Base-by-base conservation (phyloP, 1,139 yeast species). In the Casaregolazyma lundiana region DNA sequence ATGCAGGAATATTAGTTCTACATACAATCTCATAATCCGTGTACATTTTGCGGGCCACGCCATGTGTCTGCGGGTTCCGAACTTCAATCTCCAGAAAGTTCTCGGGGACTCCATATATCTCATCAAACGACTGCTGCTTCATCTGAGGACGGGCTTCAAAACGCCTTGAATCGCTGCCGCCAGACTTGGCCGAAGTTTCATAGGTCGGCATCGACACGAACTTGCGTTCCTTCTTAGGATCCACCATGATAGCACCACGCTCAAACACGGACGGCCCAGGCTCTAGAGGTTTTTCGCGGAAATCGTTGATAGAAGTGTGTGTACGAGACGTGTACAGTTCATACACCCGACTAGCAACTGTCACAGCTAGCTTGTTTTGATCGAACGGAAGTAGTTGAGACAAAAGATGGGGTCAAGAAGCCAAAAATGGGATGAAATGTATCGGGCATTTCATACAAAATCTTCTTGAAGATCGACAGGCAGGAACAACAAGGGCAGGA, bases 1-100 rank as follows among this genome's bases (percentile, higher is more conserved):
- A 92, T 4, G 94, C 82, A 1, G 98, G 98, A 49, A 92, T 81
- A 62, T 71, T 71, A 29, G 74, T 71, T 63, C 94, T 72, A 65
- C 97, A 89, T 29, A 86, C 75, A 30, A 92, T 81, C 65, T 89
- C 97, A 63, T 92, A 92, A 66, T 92, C 97, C 9, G 97, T 92
- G 65, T 74, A 92, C 74, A 81, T 77, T 39, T 80, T 77, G 39
- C 79, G 67, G 2, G 86, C 87, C 59, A 63, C 66, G 38, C 87
- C 87, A 59, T 85, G 95, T 0, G 97, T 89, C 53, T 80, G 78
- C 6, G 95, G 95, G 62, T 82, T 82, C 43, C 77, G 70, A 47
- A 83, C 79, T 65, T 90, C 97, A 35, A 94, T 82, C 66, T 92
- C 98, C 40, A 92, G 73, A 60, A 89, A 88, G 67, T 89, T 88